phyloP scores from a whole-genome alignment of 352 stramenopile species.

The Phytophthora colocasiae region DNA sequence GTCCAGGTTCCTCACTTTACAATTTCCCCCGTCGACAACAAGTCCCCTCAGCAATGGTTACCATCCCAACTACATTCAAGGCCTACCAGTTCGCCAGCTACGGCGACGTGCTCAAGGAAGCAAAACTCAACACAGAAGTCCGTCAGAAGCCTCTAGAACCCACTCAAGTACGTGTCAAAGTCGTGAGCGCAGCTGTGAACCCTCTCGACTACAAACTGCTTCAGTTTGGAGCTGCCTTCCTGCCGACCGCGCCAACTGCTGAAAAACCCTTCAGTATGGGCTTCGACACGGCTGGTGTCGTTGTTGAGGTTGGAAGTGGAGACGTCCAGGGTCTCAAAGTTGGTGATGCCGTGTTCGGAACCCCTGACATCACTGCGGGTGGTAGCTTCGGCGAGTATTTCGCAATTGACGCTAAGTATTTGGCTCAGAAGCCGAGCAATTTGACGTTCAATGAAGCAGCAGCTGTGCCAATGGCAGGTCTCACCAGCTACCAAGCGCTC shows the following conservation, averaged over 20 bases:
- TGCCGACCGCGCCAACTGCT: slow-evolving; percentile 10
- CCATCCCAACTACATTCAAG: slow-evolving; percentile 28
- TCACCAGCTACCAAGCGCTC: slow-evolving; percentile 49
- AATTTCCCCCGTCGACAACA: slow-evolving; percentile 15
- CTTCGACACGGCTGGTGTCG: slow-evolving; percentile 29
- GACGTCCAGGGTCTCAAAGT: slow-evolving; percentile 25
- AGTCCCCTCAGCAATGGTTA: slow-evolving; percentile 12
- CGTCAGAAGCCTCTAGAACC: slow-evolving; percentile 14
- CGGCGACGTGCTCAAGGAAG: slow-evolving; percentile 20
- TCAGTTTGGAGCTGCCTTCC: slow-evolving; percentile 10
- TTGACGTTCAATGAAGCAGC: slow-evolving; percentile 49
- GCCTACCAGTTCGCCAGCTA: slow-evolving; percentile 32
- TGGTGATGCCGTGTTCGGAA: slow-evolving; percentile 30
- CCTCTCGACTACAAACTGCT: slow-evolving; percentile 38
- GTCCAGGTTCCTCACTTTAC: slow-evolving; percentile 7
- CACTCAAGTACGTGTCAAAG: slow-evolving; percentile 37
- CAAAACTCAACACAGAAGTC: slow-evolving; percentile 23
- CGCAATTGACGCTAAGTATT: slow-evolving; percentile 25
- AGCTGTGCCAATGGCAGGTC: slow-evolving; percentile 29
- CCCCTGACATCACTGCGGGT: slow-evolving; percentile 4
- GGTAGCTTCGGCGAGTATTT: slow-evolving; percentile 48
- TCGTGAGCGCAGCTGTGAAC: slow-evolving; percentile 31
- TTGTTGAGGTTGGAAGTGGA: slow-evolving; percentile 28
- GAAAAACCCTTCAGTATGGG: slow-evolving; percentile 28
- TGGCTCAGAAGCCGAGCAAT: slow-evolving; percentile 52